Base-by-base conservation (phyloP, 306 rosid genomes). In the Fragaria vesca region DNA sequence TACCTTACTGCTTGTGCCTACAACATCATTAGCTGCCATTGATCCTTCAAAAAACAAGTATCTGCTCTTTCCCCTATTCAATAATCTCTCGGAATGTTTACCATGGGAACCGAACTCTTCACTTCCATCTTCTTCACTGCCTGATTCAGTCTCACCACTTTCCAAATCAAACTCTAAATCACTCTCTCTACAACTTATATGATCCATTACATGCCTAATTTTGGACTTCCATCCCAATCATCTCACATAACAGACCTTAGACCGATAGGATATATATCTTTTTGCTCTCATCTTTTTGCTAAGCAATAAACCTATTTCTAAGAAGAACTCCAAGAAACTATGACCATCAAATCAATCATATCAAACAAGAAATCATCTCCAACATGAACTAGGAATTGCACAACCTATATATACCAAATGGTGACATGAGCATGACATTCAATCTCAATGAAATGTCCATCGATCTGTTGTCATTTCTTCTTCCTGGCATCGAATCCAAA, bases 161-260 rank as follows among this genome's bases (percentile, higher is more conserved):
- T 83, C 87, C 70, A 83, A 76, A 62, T 83, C 87, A 66, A 83
- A 12, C 36, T 76, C 48, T 21, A 45, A 21, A 66, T 71, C 83
- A 66, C 63, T 76, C 80, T 66, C 83, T 24, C 21, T 20, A 21
- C 67, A 76, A 57, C 30, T 28, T 18, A 74, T 34, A 40, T 12
- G 54, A 69, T 83, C 80, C 82, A 78, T 74, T 26, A 57, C 66
- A 48, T 34, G 5, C 69, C 36, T 36, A 40, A 21, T 43, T 26
- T 34, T n/a, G 12, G 48, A 18, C 40, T 45, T 17, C 28, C 45
- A 4, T 68, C 26, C 73, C 28, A 62, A 43, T 6, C 69, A 38
- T 45, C 62, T 52, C 63, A 34, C 12, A 21, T 52, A 12, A n/a
- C n/a, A 76, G 70, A 63, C 32, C 45, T 20, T 12, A 32, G 40